A percentile compares a stretch with the other conserved stretches of the same genome.
Conservation (phyloP, 2,329 filamentous ascomycete genomes). For the Incumbomyces lentus region DNA sequence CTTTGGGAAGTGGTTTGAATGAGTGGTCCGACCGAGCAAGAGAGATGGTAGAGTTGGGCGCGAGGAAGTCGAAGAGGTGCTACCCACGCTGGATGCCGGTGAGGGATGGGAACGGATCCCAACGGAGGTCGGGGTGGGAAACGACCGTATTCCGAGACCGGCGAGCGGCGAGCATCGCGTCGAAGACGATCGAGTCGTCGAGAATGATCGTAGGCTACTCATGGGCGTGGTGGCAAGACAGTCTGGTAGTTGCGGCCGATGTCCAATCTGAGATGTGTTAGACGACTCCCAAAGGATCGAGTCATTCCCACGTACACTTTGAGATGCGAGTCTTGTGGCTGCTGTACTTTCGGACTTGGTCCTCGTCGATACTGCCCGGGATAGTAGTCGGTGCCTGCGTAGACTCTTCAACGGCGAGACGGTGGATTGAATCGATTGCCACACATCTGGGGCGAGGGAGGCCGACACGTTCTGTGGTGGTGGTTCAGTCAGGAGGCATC, state of each 20-base stretch:
- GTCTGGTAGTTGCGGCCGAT: conserved; percentile 4
- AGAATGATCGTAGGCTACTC: conserved; percentile 8
- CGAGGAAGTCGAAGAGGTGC: not conserved
- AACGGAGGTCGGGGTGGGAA: conserved; percentile 7
- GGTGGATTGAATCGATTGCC: conserved; percentile 14
- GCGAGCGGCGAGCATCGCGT: not conserved
- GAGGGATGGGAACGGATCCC: not conserved
- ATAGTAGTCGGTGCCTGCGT: conserved; percentile 15
- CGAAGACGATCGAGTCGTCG: conserved; percentile 2
- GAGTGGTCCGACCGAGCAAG: conserved; percentile 12
- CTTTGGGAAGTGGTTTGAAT: not conserved
- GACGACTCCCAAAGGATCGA: not conserved
- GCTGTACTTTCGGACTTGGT: conserved; percentile 7
- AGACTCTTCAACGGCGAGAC: conserved; percentile 16
- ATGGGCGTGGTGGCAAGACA: conserved; percentile 11
- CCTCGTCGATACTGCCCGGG: conserved; percentile 8
- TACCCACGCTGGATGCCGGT: not conserved
- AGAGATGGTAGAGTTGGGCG: conserved; percentile 10
- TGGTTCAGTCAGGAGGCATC: conserved; percentile 8
- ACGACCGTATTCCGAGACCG: conserved; percentile 6
- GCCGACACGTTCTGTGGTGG: conserved; percentile 12
- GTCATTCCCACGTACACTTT: not conserved
- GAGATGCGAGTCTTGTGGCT: not conserved
- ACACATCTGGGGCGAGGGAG: conserved; percentile 16
- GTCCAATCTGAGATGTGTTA: conserved; percentile 10